A percentile compares a stretch with the other conserved stretches of the same genome.
Conservation (phyloP, 78 protist species). For the Tieghemostelium lacteum region DNA sequence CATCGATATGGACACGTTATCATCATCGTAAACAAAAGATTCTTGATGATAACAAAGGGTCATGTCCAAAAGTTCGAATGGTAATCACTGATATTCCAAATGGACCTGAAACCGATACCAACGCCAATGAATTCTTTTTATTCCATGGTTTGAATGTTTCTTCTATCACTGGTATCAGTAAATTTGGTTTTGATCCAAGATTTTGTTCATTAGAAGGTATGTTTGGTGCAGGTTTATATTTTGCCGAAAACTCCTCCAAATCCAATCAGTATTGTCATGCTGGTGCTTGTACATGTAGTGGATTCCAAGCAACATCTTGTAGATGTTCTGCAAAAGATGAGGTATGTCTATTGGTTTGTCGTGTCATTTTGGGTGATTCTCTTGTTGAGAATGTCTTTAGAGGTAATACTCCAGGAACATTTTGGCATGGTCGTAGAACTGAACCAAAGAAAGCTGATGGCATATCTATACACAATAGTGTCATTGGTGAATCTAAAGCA, state of each 20-base stretch:
- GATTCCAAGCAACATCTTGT: constrained; percentile 35
- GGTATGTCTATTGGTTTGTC: constrained; percentile 70
- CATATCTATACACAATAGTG: constrained; percentile 38
- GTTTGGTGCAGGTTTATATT: constrained; percentile 85
- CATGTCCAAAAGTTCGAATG: background rate
- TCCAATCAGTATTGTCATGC: constrained; percentile 71
- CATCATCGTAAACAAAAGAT: constrained; percentile 52
- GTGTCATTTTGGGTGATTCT: constrained; percentile 59
- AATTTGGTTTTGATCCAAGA: constrained; percentile 79
- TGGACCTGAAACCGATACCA: constrained; percentile 23
- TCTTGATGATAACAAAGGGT: constrained; percentile 18
- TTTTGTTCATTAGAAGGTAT: constrained; percentile 71
- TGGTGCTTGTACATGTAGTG: constrained; percentile 62
- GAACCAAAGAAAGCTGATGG: constrained; percentile 74
- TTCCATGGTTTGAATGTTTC: constrained; percentile 66
- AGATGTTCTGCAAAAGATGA: constrained; percentile 61
- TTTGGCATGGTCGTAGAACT: constrained; percentile 74
- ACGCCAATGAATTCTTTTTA: constrained; percentile 40
- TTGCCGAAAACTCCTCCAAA: constrained; percentile 81
- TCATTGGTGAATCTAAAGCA: constrained; percentile 69
- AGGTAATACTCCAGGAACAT: constrained; percentile 52
- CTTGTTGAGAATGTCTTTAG: constrained; percentile 62
- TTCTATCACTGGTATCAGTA: constrained; percentile 49
- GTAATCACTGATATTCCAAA: constrained; percentile 27
- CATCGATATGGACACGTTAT: constrained; percentile 51